phyloP scores from a whole-genome alignment of 805 yeast species.

The Cyberlindnera maritima region DNA sequence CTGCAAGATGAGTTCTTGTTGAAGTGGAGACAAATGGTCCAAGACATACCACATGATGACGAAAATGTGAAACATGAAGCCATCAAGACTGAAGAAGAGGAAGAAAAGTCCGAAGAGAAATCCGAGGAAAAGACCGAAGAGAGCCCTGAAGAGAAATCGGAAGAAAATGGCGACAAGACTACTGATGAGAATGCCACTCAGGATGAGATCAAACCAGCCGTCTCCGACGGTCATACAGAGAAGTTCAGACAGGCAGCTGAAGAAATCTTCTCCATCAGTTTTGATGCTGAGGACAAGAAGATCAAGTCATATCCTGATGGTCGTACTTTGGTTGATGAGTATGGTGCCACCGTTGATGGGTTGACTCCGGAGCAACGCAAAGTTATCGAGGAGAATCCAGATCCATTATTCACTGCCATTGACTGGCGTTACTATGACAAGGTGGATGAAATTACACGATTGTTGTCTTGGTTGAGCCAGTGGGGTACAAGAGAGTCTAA shows the following conservation, averaged over 20 bases:
- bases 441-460: constrained; percentile 50
- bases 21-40: constrained; percentile 27
- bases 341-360: constrained; percentile 32
- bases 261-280: constrained; percentile 23
- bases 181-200: constrained; percentile 27
- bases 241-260: constrained; percentile 25
- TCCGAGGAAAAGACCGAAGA: no score
- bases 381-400: constrained; percentile 62
- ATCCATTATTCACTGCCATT: constrained; percentile 45
- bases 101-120: neutral
- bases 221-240: constrained; percentile 11
- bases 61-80: constrained; percentile 20
- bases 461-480: constrained; percentile 67
- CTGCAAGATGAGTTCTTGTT: constrained; percentile 27
- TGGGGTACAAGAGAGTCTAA: constrained; percentile 73
- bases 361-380: constrained; percentile 47
- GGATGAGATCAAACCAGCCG: constrained; percentile 17
- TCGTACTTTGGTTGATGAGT: constrained; percentile 32
- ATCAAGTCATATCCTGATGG: constrained; percentile 53
- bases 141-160: constrained; percentile 18
- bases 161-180: constrained; percentile 18
- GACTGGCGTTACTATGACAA: constrained; percentile 75
- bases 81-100: constrained; percentile 22
- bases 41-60: neutral
- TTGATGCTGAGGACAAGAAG: constrained; percentile 43